Evolutionary conservation across 2,329 filamentous ascomycete species (phyloP), one percentile per base, ranked within the genome.

Genomic region (Talaromyces verruculosus): DNA sequence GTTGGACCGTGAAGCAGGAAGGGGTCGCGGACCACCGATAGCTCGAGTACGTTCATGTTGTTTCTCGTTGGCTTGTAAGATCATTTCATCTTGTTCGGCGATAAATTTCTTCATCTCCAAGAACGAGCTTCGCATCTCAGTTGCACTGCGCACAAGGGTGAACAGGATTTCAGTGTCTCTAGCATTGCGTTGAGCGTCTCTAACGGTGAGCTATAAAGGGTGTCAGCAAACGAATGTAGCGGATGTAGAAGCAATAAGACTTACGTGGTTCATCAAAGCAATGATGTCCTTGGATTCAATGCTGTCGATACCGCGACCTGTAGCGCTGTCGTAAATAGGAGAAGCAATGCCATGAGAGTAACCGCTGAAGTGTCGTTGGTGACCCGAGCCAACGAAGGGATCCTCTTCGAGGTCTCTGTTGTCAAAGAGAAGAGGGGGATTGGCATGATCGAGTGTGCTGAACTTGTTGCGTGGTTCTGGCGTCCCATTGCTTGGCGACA

Each of bases 221-320:
- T 51, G 49, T 79, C 64, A 80, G 78, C 68, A 67, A 68, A 19
- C 37, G 10, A 2, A 47, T 25, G 55, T 10, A 28, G 19, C 5
- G 15, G 55, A 22, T 47, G 8, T 49, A 66, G 80, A 71, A 79
- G 74, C 55, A 25, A 57, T 1, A 7, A 41, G 61, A 83, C 87
- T 84, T 80, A 89, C 86, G 78, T 99, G 95, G 75, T 99, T 94
- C 95, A 99, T 99, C 67, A 99, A 82, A 28, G 94, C 92, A 69
- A 99, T 91, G 72, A 99, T 96, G 74, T 99, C 95, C 80, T 96
- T 95, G 55, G 93, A 97, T 76, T 98, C 90, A 61, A 99, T 98
- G 58, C 90, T 86, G 70, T 98, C 93, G 62, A 97, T 91, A 39
- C 93, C 93, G 68, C 88, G 89, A 62, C 94, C 94, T 1, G 91